Percentiles rank a stretch among this genome's conserved stretches.
phyloP scores from a whole-genome alignment of 805 yeast genomes.

The Candida argentea region DNA sequence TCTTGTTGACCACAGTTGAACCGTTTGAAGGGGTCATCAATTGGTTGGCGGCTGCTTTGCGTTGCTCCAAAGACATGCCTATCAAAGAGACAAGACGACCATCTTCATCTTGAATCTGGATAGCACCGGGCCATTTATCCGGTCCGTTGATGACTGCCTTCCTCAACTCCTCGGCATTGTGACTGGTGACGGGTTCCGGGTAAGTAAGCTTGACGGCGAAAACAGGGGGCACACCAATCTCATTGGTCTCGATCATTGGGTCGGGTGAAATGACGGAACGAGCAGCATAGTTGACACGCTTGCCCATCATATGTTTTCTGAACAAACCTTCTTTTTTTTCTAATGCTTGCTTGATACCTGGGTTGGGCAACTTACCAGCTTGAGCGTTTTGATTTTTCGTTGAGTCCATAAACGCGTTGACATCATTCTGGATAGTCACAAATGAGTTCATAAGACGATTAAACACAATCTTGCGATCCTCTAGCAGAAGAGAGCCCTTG shows the following conservation, averaged over 20 bases:
- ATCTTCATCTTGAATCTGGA: conserved; percentile 91
- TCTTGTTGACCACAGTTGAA: conserved; percentile 67
- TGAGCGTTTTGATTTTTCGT: conserved; percentile 73
- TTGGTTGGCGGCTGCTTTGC: conserved; percentile 92
- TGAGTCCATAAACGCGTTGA: conserved; percentile 86
- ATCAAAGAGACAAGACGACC: conserved; percentile 73
- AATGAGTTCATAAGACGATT: conserved; percentile 92
- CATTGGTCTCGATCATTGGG: conserved; percentile 95
- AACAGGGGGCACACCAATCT: conserved; percentile 98
- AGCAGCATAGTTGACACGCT: conserved; percentile 97
- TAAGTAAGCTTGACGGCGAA: conserved; percentile 92
- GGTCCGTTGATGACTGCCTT: conserved; percentile 97
- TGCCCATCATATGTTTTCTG: conserved; percentile 99
- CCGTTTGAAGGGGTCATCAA: conserved; percentile 74
- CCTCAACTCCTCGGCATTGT: conserved; percentile 82
- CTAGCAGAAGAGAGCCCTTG: conserved; percentile 41
- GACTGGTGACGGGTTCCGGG: conserved; percentile 95
- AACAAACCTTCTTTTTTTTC: conserved; percentile 98
- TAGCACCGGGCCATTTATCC: conserved; percentile 97
- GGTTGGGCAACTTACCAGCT: conserved; percentile 65
- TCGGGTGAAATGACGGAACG: conserved; percentile 99
- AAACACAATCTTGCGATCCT: conserved; percentile 67
- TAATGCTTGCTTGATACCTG: conserved; percentile 95
- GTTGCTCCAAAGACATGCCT: conserved; percentile 87
- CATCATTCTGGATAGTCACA: conserved; percentile 91